Conservation (phyloP, 2,329 filamentous ascomycete genomes). For the Alternaria angustiovoidea region DNA sequence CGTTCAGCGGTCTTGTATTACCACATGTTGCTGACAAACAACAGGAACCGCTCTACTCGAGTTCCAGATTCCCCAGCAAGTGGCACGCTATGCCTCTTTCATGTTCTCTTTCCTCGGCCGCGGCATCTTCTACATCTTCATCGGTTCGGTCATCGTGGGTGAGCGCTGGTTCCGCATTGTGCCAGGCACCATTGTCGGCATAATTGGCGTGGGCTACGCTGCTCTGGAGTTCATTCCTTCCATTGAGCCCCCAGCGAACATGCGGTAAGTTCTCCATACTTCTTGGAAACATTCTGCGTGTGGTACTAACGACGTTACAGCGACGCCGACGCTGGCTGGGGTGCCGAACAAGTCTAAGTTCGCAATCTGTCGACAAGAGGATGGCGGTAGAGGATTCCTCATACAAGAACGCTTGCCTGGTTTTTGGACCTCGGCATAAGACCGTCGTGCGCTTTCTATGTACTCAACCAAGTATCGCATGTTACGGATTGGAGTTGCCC, state of each 20-base stretch:
- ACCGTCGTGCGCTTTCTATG: constrained; percentile 18
- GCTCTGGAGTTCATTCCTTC: constrained; percentile 60
- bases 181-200: constrained; percentile 77
- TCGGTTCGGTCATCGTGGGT: constrained; percentile 85
- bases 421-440: constrained; percentile 12
- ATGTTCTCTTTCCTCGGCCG: constrained; percentile 97
- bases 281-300: background rate
- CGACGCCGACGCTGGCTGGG: constrained; percentile 63
- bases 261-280: constrained; percentile 50
- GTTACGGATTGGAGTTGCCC: constrained; percentile 12
- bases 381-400: constrained; percentile 41
- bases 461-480: constrained; percentile 23
- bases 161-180: constrained; percentile 72
- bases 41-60: constrained; percentile 73
- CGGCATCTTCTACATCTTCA: constrained; percentile 96
- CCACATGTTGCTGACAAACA: constrained; percentile 23
- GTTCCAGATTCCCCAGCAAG: constrained; percentile 93
- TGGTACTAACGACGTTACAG: constrained; percentile 35
- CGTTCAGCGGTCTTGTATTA: constrained; percentile 33
- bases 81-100: constrained; percentile 94
- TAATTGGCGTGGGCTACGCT: constrained; percentile 79
- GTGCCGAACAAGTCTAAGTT: constrained; percentile 60
- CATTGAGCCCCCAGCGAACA: constrained; percentile 63
- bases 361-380: constrained; percentile 18
- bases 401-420: constrained; percentile 3